Evolutionary conservation across 805 yeast species (phyloP).

Genomic region (Tetrapisispora namnaoensis): DNA sequence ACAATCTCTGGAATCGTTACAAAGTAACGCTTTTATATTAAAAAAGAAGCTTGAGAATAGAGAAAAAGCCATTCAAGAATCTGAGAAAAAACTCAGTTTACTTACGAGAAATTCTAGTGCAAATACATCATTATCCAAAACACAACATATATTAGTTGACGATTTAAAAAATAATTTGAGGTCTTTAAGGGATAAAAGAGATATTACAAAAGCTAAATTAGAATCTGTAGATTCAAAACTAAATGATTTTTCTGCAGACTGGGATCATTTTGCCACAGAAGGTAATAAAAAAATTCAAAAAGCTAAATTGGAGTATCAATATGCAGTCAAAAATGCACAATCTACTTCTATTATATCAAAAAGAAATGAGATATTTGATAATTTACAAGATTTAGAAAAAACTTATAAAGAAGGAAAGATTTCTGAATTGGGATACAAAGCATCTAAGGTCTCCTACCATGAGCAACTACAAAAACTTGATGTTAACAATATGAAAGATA

Average conservation of each 20-base stretch:
- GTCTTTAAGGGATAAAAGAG: conserved; percentile 8
- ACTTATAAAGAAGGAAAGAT: conserved; percentile 10
- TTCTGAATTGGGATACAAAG: conserved; percentile 4
- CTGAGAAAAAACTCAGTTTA: conserved; percentile 7
- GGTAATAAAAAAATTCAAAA: conserved; percentile 12
- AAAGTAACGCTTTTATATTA: conserved; percentile 14
- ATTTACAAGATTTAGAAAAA: conserved; percentile 10
- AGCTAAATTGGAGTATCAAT: conserved; percentile 12
- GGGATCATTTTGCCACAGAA: conserved; percentile 8
- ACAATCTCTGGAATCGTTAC: conserved; percentile 8
- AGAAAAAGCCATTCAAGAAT: conserved; percentile 14
- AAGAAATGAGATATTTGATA: conserved; percentile 13
- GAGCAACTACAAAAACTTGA: conserved; percentile 3
- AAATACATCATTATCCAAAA: conserved; percentile 4
- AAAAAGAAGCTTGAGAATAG: conserved; percentile 17
- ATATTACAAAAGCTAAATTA: conserved; percentile 14
- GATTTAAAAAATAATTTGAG: conserved; percentile 9
- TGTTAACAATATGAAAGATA: background rate
- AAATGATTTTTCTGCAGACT: conserved; percentile 2
- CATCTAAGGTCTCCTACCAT: conserved; percentile 8
- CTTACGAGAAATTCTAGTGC: conserved; percentile 1
- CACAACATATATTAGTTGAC: conserved; percentile 11
- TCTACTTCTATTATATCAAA: conserved; percentile 8
- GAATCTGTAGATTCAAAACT: conserved; percentile 11
- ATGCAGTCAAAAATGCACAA: conserved; percentile 11